Percentiles rank a stretch among this genome's conserved stretches.
phyloP scores from a whole-genome alignment of 345 rosid genomes.

The Eutrema yunnanense region DNA sequence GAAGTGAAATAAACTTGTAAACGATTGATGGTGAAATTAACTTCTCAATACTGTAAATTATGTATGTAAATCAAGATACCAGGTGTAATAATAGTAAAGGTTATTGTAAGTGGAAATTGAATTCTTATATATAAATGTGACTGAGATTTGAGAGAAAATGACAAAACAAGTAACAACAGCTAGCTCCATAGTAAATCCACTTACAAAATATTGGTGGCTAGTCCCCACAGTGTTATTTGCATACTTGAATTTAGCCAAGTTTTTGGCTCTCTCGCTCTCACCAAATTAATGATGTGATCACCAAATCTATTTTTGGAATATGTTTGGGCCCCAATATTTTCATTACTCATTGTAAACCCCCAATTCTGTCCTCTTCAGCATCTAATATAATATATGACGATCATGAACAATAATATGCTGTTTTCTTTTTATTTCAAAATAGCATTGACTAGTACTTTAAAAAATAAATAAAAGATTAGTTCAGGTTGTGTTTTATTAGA shows the following conservation, averaged over 20 bases:
- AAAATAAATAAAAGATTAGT: neutral
- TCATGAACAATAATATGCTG: neutral
- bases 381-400: neutral
- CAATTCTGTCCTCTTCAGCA: slow-evolving; percentile 23
- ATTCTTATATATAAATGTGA: neutral
- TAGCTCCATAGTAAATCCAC: slow-evolving; percentile 5
- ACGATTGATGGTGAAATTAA: neutral
- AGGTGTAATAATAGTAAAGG: neutral
- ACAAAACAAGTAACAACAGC: slow-evolving; percentile 1
- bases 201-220: slow-evolving; percentile 6
- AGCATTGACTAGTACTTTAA: neutral
- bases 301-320: slow-evolving; percentile 28
- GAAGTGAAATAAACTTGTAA: neutral
- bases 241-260: slow-evolving; percentile 12
- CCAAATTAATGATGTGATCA: slow-evolving; percentile 19
- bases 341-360: slow-evolving; percentile 16
- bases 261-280: slow-evolving; percentile 2
- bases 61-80: neutral
- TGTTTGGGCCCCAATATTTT: slow-evolving; percentile 16
- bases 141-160: neutral
- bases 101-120: neutral
- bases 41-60: neutral
- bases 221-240: slow-evolving; percentile 25
- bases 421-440: slow-evolving; percentile 4
- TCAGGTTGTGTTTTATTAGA: neutral